These are phyloP conservation scores for Colletotrichum tamarilloi DNA, from an alignment of 2,329 filamentous ascomycete genomes.

Conservation along the genomic window DNA sequence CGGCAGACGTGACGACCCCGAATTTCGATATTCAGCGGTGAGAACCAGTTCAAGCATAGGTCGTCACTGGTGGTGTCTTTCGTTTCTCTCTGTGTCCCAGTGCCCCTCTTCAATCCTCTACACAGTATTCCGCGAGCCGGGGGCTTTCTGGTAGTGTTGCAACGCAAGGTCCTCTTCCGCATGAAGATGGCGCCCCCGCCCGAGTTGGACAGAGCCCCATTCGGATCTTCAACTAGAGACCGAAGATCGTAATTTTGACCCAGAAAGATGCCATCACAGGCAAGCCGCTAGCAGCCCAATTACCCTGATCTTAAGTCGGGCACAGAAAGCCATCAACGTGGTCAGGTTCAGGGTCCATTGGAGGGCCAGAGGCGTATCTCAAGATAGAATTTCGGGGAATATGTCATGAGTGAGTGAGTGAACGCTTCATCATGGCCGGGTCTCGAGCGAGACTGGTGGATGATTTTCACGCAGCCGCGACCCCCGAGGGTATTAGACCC, in stretches of 20 bases:
- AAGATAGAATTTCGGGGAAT: conserved; percentile 29
- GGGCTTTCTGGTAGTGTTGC: conserved; percentile 8
- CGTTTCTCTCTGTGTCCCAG: background rate
- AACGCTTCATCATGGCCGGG: conserved; percentile 4
- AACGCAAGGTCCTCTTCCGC: conserved; percentile 22
- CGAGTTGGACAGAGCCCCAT: conserved; percentile 25
- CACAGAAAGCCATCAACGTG: conserved; percentile 20
- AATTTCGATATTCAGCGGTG: conserved; percentile 24
- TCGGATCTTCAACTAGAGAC: conserved; percentile 32
- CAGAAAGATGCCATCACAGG: conserved; percentile 29
- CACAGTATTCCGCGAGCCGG: background rate
- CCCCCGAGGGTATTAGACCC: background rate
- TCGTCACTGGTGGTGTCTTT: conserved; percentile 3
- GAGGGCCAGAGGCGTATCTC: background rate
- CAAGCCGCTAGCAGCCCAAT: conserved; percentile 28
- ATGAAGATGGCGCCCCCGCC: conserved; percentile 16
- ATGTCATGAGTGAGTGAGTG: conserved; percentile 17
- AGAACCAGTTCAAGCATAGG: conserved; percentile 16
- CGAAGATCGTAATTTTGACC: conserved; percentile 33
- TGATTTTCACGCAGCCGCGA: conserved; percentile 17
- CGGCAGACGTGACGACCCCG: conserved; percentile 1
- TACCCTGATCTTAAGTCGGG: conserved; percentile 10
- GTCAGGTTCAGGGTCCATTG: conserved; percentile 28
- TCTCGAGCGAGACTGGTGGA: conserved; percentile 21
- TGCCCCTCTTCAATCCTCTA: background rate